Evolutionary conservation across 2,329 filamentous ascomycete genomes (phyloP), one percentile per base, ranked within the genome.

Genomic region (Ophiocordyceps australis): DNA sequence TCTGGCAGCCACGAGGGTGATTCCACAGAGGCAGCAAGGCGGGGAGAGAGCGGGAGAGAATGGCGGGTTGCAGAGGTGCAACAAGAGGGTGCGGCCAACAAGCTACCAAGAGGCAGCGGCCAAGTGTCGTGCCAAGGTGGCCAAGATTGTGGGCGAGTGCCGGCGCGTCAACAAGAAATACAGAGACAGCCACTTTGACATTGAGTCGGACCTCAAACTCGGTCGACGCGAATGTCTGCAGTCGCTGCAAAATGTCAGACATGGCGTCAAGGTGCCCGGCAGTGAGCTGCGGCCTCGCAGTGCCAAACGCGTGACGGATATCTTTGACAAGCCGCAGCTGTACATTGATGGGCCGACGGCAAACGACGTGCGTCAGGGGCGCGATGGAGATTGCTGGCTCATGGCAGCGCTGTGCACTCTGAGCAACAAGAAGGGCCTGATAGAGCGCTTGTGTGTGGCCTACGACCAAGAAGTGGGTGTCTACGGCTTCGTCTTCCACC

Each of bases 311-410:
- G 73, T 85, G 9, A 44, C 46, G 2, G 76, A 85, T 38, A 76
- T 86, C 14, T 89, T 86, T 35, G 77, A 82, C 25, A 57, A 66
- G 0, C 78, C 80, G 2, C 56, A 65, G 32, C 89, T 92, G 45
- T 89, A 69, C 41, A 70, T 82, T 32, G 76, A 85, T 35, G 76
- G 77, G 1, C 73, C 78, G 3, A 74, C 69, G 7, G 74, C 77
- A 12, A 75, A 74, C 34, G 80, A 91, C 46, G 74, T 91, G 13
- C 65, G 75, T 17, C 81, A 89, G 45, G 81, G 81, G 2, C 62
- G 65, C 7, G 70, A 75, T 33, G 81, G 81, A 3, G 79, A 92
- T 42, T 91, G 82, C 46, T 92, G 81, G 80, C 67, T 89, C 30
- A 71, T 92, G 55, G 75, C 82, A 6, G 77, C 79, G 1, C 49